Percentiles rank a stretch among this genome's conserved stretches.
phyloP scores from a whole-genome alignment of 1,284 basidiomycete species.

The Garcileccinum viscosum region DNA sequence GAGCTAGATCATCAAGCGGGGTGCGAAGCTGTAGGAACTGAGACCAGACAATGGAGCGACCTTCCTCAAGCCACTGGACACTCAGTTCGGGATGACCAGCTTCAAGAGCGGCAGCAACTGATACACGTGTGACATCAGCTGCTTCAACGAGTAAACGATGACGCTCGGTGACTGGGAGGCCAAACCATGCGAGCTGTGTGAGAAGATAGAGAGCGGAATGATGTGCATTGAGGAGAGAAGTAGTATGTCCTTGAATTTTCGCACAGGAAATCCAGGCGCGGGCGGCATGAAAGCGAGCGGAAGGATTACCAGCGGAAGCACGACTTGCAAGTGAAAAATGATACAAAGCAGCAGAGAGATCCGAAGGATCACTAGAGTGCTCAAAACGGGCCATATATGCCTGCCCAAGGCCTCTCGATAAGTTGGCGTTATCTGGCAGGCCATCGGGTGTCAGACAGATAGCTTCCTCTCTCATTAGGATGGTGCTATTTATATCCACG shows the following conservation, averaged over 20 bases:
- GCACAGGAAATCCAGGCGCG: neutral
- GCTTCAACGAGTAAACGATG: neutral
- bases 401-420: neutral
- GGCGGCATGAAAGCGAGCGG: neutral
- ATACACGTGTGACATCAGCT: neutral
- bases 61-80: neutral
- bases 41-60: neutral
- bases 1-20: too few relatives aligned
- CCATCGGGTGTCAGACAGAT: neutral
- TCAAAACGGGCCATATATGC: neutral
- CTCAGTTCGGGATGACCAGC: neutral
- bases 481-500: neutral
- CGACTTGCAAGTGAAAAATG: neutral
- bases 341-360: neutral
- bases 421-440: neutral
- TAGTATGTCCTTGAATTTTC: neutral
- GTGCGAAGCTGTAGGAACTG: neutral
- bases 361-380: neutral
- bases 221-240: neutral
- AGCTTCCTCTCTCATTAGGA: neutral
- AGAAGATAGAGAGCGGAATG: neutral
- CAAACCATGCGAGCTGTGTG: neutral
- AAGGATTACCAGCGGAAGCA: neutral
- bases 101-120: neutral
- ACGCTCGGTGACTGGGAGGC: neutral